Percentiles rank a stretch among this genome's conserved stretches.
phyloP scores from a whole-genome alignment of 768 basidiomycete genomes.

The Mycena pura region DNA sequence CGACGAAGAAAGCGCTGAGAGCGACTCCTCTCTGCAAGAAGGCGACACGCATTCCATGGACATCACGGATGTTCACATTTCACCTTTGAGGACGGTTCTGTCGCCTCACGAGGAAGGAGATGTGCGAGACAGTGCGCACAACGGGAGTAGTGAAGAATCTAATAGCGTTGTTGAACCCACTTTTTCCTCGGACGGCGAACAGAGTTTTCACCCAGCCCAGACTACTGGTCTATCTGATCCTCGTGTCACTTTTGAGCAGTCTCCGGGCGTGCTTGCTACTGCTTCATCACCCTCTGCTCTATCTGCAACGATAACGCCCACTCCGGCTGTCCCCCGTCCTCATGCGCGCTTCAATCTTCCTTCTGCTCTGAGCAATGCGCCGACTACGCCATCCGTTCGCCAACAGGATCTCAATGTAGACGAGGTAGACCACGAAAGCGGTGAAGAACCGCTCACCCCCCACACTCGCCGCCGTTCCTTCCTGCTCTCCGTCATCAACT shows the following conservation, averaged over 20 bases:
- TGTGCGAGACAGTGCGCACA: constrained; percentile 31
- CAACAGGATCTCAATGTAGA: constrained; percentile 22
- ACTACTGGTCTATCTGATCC: too few relatives aligned
- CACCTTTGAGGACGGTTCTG: constrained; percentile 41
- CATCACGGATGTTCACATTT: constrained; percentile 58
- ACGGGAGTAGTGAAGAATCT: constrained; percentile 10
- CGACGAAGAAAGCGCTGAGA: constrained; percentile 34
- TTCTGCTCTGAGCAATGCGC: constrained; percentile 47
- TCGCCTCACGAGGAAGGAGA: constrained; percentile 26
- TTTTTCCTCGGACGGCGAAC: constrained; percentile 72
- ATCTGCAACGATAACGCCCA: constrained; percentile 70
- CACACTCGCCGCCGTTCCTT: constrained; percentile 79
- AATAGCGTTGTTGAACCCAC: constrained; percentile 59
- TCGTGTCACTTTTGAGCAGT: constrained; percentile 34
- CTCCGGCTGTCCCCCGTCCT: constrained; percentile 66
- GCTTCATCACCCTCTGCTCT: constrained; percentile 61
- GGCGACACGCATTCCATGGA: constrained; percentile 54
- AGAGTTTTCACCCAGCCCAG: constrained; percentile 42
- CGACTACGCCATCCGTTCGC: constrained; percentile 38
- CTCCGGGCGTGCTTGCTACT: constrained; percentile 45
- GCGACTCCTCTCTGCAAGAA: constrained; percentile 40
- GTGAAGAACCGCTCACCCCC: constrained; percentile 67
- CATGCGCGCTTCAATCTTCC: constrained; percentile 69
- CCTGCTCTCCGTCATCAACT: constrained; percentile 84
- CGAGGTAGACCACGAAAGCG: constrained; percentile 38